Percentiles rank a stretch among this genome's conserved stretches.
phyloP scores from a whole-genome alignment of 2,329 filamentous ascomycete genomes.

The Colletotrichum cordylinicola region DNA sequence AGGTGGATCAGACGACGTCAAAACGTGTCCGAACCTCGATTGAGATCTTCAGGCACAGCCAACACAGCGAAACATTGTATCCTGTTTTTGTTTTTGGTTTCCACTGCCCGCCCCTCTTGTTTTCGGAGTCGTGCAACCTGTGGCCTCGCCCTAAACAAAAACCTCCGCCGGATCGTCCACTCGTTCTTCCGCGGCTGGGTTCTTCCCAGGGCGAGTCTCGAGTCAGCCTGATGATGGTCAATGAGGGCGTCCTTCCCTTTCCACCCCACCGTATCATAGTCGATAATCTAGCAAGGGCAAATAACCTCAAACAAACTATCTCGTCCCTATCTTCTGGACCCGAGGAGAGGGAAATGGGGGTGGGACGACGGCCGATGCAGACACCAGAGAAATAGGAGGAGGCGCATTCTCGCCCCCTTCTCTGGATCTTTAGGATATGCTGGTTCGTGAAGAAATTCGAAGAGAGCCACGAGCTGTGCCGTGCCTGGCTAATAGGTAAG shows the following conservation, averaged over 20 bases:
- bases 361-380: background rate
- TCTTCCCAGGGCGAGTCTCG: background rate
- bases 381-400: background rate
- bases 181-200: background rate
- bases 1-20: slow-evolving; percentile 9
- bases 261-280: background rate
- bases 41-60: background rate
- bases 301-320: background rate
- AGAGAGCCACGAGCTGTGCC: background rate
- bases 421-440: background rate
- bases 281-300: background rate
- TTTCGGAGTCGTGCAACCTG: background rate
- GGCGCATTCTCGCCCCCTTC: background rate
- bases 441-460: background rate
- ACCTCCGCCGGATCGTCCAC: background rate
- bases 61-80: background rate
- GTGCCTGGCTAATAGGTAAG: background rate
- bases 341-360: background rate
- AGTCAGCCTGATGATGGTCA: background rate
- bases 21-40: background rate
- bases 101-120: background rate
- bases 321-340: background rate
- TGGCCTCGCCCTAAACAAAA: background rate
- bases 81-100: background rate
- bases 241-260: background rate